Evolutionary conservation across 2,329 filamentous ascomycete genomes (phyloP), one percentile per base, ranked within the genome.

Genomic region (Fusarium ambrosium): DNA sequence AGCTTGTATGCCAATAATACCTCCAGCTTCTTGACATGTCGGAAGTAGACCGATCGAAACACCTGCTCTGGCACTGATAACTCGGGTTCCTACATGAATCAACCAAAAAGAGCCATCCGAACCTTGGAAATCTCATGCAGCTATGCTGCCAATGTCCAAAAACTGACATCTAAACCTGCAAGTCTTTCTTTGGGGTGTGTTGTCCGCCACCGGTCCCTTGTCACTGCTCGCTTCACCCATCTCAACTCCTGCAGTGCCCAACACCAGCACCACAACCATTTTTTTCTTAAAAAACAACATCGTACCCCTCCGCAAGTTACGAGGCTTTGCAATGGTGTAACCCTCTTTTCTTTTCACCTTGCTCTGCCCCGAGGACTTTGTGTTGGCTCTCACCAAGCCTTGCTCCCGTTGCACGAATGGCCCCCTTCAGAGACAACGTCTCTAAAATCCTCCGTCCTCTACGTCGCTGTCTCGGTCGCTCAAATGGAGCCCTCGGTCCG

Each of bases 391-490:
- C 48, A 53, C 24, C 24, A 53, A 53, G 24, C 59, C 61, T 32
- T 61, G 56, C 55, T 64, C 56, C 56, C 51, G 77, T 79, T 48
- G 29, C 67, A 79, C 77, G 32, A 77, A 79, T 79, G 74, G 59
- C 62, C 65, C 37, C 66, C 45, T 58, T 69, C 55, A 75, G 62
- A 59, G 67, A 64, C 70, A 72, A 69, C 62, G 64, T 79, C 61
- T 71, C 69, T 64, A 53, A 77, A 78, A 75, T 79, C 69, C 72
- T 73, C 77, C 71, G 71, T 45, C 32, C 68, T 69, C 73, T 76
- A 34, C 39, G 67, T 51, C 69, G 63, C 70, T 81, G 79, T 80
- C 81, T 80, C 53, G 76, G 76, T 79, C 74, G 77, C 65, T 78
- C 77, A 73, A 79, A 79, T 79, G 76, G 37, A 61, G 55, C 51